phyloP scores from a whole-genome alignment of 2,329 filamentous ascomycete species.

The Cercospora sp. region DNA sequence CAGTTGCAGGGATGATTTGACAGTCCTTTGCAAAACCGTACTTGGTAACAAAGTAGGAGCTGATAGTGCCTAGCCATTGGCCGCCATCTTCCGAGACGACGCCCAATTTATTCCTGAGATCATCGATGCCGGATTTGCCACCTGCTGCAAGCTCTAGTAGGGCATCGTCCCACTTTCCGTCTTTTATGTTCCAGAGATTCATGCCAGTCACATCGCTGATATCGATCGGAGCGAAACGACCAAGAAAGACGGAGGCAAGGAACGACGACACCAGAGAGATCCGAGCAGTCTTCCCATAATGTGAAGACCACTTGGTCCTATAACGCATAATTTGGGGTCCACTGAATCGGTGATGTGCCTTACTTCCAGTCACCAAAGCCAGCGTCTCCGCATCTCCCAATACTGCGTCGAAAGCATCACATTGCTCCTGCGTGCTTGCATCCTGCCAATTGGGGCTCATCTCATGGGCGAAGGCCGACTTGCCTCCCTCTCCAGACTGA shows the following conservation, averaged over 20 bases:
- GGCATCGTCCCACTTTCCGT: conserved; percentile 69
- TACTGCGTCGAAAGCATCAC: conserved; percentile 77
- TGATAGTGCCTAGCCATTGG: conserved; percentile 71
- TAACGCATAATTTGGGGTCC: conserved; percentile 95
- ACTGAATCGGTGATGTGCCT: conserved; percentile 96
- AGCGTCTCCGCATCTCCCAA: conserved; percentile 68
- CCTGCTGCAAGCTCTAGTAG: conserved; percentile 76
- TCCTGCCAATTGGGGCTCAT: conserved; percentile 98
- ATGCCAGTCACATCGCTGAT: conserved; percentile 94
- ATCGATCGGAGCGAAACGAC: conserved; percentile 82
- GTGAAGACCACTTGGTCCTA: conserved; percentile 72
- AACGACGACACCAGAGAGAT: conserved; percentile 97
- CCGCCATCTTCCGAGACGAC: conserved; percentile 78
- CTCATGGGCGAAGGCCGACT: conserved; percentile 73
- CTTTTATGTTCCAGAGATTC: conserved; percentile 90
- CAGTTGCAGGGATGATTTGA: conserved; percentile 81
- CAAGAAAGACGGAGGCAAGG: conserved; percentile 85
- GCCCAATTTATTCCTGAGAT: conserved; percentile 76
- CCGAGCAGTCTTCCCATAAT: conserved; percentile 75
- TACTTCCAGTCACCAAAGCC: conserved; percentile 81
- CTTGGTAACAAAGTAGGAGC: conserved; percentile 72
- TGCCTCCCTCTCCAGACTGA: conserved; percentile 39
- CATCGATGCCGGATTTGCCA: conserved; percentile 56
- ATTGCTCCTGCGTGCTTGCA: conserved; percentile 88
- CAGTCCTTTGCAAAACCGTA: conserved; percentile 78